These are phyloP conservation scores for Apophysomyces elegans DNA, from an alignment of 371 early-diverging fungal species.

Conservation along the genomic window DNA sequence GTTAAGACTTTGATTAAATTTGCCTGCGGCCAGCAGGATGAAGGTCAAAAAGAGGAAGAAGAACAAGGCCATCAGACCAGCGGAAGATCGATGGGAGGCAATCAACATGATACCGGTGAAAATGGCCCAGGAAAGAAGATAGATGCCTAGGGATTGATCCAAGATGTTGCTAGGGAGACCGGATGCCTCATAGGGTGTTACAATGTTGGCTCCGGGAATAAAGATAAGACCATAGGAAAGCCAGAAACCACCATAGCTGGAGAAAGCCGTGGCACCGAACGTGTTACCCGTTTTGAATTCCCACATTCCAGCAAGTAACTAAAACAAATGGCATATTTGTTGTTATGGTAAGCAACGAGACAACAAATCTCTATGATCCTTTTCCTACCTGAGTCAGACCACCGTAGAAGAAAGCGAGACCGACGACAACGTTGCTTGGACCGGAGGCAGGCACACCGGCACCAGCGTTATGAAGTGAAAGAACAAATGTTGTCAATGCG, in stretches of 20 bases:
- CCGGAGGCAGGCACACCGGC: slow-evolving; percentile 61
- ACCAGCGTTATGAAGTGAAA: slow-evolving; percentile 66
- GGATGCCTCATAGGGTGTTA: slow-evolving; percentile 43
- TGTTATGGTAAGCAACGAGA: not conserved
- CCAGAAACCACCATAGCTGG: slow-evolving; percentile 80
- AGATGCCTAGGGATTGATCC: slow-evolving; percentile 64
- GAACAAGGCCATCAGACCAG: slow-evolving; percentile 60
- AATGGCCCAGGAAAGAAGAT: slow-evolving; percentile 64
- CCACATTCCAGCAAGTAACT: slow-evolving; percentile 64
- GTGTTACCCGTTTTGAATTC: slow-evolving; percentile 59
- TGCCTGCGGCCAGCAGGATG: slow-evolving; percentile 49
- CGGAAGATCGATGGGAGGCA: slow-evolving; percentile 58
- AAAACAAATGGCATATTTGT: slow-evolving; percentile 5
- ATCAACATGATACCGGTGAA: slow-evolving; percentile 63
- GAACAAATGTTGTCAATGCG: slow-evolving; percentile 74
- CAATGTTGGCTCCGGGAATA: slow-evolving; percentile 57
- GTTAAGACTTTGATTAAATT: slow-evolving; percentile 21
- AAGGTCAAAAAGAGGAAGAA: slow-evolving; percentile 60
- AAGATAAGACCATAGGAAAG: slow-evolving; percentile 66
- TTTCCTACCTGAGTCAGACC: slow-evolving; percentile 66
- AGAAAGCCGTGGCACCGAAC: slow-evolving; percentile 86
- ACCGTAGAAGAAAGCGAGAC: slow-evolving; percentile 76
- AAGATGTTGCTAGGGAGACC: slow-evolving; percentile 34
- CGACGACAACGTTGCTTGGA: slow-evolving; percentile 57
- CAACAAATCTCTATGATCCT: not conserved